Percentiles rank a stretch among this genome's conserved stretches.
These are phyloP conservation scores for Trichoderma cornu-damae DNA, from an alignment of 2,329 filamentous ascomycete genomes.

Conservation along the genomic window DNA sequence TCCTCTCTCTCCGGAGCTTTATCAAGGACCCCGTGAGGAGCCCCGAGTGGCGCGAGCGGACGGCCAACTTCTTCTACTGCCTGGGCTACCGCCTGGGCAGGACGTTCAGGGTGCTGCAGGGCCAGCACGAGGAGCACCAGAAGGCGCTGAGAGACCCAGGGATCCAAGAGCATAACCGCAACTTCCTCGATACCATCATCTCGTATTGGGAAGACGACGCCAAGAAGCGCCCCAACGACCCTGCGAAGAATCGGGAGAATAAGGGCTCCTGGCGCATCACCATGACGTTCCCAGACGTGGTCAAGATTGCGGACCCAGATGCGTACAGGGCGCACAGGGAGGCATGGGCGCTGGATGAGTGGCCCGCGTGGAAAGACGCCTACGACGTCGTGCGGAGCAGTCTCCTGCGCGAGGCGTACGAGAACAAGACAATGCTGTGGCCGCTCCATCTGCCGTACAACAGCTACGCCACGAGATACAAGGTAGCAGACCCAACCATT, in stretches of 20 bases:
- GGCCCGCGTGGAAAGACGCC: background rate
- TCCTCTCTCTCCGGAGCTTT: conserved; percentile 7
- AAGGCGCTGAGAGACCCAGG: background rate
- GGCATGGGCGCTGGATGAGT: background rate
- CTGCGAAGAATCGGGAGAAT: conserved; percentile 15
- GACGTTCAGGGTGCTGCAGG: conserved; percentile 26
- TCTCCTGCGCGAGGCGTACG: conserved; percentile 41
- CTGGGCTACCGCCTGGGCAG: conserved; percentile 39
- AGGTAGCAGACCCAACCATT: background rate
- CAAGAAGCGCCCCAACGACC: conserved; percentile 21
- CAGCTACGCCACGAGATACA: background rate
- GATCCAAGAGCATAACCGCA: conserved; percentile 16
- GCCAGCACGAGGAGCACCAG: conserved; percentile 10
- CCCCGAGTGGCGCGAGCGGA: conserved; percentile 3
- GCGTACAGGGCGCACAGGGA: conserved; percentile 7
- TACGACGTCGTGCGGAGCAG: conserved; percentile 32
- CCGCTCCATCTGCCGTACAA: conserved; percentile 30
- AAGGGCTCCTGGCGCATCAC: conserved; percentile 17
- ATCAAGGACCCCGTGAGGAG: background rate
- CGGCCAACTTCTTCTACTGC: conserved; percentile 23
- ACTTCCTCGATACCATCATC: conserved; percentile 20
- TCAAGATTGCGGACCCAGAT: conserved; percentile 31
- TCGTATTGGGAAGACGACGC: conserved; percentile 21
- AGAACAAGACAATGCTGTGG: conserved; percentile 41
- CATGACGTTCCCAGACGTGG: conserved; percentile 28